Conservation (phyloP, 2,329 filamentous ascomycete genomes). For the Claviceps paspali region DNA sequence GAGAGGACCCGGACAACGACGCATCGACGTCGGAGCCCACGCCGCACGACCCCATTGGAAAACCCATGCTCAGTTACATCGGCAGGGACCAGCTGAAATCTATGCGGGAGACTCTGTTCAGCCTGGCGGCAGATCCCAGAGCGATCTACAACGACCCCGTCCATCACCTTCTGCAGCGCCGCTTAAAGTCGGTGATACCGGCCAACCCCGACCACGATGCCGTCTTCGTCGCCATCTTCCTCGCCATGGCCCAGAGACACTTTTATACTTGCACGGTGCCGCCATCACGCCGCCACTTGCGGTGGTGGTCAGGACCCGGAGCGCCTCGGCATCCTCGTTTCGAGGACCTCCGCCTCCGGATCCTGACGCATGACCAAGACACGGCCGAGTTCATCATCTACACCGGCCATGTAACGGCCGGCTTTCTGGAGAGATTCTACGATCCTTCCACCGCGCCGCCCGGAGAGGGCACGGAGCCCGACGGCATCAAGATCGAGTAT, state of each 20-base stretch:
- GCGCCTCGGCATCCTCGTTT: constrained; percentile 20
- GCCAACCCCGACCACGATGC: constrained; percentile 34
- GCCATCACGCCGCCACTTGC: constrained; percentile 12
- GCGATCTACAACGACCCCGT: constrained; percentile 31
- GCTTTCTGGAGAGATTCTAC: constrained; percentile 35
- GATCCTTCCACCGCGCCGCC: constrained; percentile 26
- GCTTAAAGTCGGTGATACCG: constrained; percentile 32
- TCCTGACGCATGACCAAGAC: constrained; percentile 35
- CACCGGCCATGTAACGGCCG: constrained; percentile 30
- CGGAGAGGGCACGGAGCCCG: constrained; percentile 11
- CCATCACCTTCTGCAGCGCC: constrained; percentile 28
- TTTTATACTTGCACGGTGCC: constrained; percentile 25
- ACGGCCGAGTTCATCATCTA: constrained; percentile 38
- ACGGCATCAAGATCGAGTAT: constrained; percentile 30
- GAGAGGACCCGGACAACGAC: too few species aligned
- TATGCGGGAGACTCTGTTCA: constrained; percentile 32
- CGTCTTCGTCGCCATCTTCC: constrained; percentile 34
- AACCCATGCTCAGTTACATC: constrained; percentile 30
- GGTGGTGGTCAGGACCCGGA: constrained; percentile 11
- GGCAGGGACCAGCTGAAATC: constrained; percentile 29
- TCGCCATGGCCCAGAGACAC: constrained; percentile 41
- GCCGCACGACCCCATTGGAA: constrained; percentile 10
- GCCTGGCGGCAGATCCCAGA: constrained; percentile 25
- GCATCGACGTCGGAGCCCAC: constrained; percentile 9
- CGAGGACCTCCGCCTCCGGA: constrained; percentile 31